Conservation (phyloP, 129 eudicot species). For the Pseudognaphalium luteoalbum region DNA sequence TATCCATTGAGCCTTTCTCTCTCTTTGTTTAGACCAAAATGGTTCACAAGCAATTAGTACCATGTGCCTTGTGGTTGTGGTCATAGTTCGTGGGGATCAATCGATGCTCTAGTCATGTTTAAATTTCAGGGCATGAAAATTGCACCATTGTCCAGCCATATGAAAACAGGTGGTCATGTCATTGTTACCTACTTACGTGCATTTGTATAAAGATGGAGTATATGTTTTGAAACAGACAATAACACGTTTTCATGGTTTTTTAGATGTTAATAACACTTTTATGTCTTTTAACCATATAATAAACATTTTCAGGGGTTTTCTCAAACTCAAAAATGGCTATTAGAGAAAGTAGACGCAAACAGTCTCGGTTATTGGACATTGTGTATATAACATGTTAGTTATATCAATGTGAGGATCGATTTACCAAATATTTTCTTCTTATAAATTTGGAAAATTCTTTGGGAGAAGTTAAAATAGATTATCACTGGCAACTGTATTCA, state of each 20-base stretch:
- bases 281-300: not conserved
- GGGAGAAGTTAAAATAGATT: not conserved
- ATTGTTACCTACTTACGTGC: constrained; percentile 13
- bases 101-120: constrained; percentile 6
- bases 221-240: not conserved
- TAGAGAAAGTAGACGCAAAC: too few relatives aligned
- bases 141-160: constrained; percentile 1
- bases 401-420: not conserved
- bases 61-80: constrained; percentile 20
- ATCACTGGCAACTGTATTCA: not conserved
- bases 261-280: not conserved
- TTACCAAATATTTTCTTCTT: too few relatives aligned
- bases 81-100: not conserved
- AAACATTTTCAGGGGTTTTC: not conserved
- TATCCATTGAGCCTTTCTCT: constrained; percentile 4
- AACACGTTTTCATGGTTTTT: not conserved
- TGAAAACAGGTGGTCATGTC: not conserved
- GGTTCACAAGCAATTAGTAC: constrained; percentile 5
- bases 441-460: not conserved
- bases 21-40: constrained; percentile 23
- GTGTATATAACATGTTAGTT: not conserved
- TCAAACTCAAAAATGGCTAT: not conserved
- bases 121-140: not conserved
- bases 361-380: not conserved
- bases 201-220: not conserved